Evolutionary conservation across 148 eudicot species (phyloP), one percentile per base, ranked within the genome.

Genomic region (Pharnaceum exiguum): DNA sequence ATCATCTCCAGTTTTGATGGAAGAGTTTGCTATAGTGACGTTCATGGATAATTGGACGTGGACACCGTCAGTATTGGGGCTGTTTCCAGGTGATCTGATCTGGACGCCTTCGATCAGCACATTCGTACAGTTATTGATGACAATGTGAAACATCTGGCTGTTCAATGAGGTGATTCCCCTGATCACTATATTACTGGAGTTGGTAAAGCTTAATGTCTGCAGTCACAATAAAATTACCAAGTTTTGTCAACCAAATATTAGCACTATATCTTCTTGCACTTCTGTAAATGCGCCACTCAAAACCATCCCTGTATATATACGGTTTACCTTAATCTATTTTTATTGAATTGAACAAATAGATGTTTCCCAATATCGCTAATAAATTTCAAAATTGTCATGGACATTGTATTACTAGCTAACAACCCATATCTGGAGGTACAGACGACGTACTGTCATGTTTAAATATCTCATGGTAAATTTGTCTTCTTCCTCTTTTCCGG

Each of bases 61-160:
- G 51, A 71, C 66, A 12, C 76, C 76, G 36, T 75, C 78, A 7
- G 78, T 75, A 64, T 75, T 75, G 17, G 75, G 78, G 37, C 78
- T 69, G 4, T 21, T 29, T 13, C 71, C 67, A 0, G 74, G 22
- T 9, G 78, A 71, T 35, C 53, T 54, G 30, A 77, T 39, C 16
- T 62, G 63, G 8, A 77, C 65, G 0, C 62, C 73, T 42, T 72
- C 71, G 1, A 83, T 12, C 37, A 35, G 63, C 9, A 69, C 79
- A 22, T 72, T 59, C 21, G 56, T 35, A 64, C 80, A 83, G 15
- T 55, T 63, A 29, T 72, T 63, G 23, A 83, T 57, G n/a, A 68
- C 77, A 27, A 83, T 63, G 71, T 83, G 88, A 61, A 74, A 82
- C 69, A 71, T 29, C 19, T 82, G 88, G 76, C 88, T 76, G 55